Evolutionary conservation across 169 alveolate genomes (phyloP), one percentile per base, ranked within the genome.

Genomic region (Eimeria sp.): DNA sequence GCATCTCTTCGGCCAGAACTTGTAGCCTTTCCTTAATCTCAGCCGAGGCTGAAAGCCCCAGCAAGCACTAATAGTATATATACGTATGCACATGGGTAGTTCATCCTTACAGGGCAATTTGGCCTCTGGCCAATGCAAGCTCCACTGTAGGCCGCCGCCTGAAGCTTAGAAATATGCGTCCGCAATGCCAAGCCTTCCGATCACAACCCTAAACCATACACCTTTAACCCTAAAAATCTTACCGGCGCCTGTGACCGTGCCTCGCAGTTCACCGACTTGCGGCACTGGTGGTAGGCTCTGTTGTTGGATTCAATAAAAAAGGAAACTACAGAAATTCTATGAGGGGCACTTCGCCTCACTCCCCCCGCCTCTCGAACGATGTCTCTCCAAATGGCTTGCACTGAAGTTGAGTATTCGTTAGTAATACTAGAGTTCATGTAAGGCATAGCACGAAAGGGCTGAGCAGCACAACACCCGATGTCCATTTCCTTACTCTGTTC

Each of bases 121-220:
- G 90, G 90, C 90, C 25, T 82, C 90, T n/a, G 90, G 90, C 90
- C 90, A 82, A 75, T 82, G 70, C 9, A 82, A 10, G 47, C 90
- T 82, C 90, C 90, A 82, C 45, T 82, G 67, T 6, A 82, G 90
- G 4, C 27, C 65, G 4, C 73, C 73, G 7, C 90, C 90, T 82
- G 73, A 49, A 82, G 18, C 88, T 76, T 40, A 54, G 18, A 45
- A 76, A 76, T 76, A 40, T 16, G 22, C 13, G 22, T 34, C 14
- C 27, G 51, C 47, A 45, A 16, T 4, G 54, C 20, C 16, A 34
- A 13, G 83, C 83, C 83, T 13, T 73, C 45, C 1, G 14, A 3
- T n/a, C 83, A 27, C 7, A 58, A 58, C n/a, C 67, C 67, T 18
- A 58, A 58, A 58, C 80, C 80, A 45, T 70, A 70, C 6, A 13